Base-by-base conservation (phyloP, 768 basidiomycete species). In the Pulveroboletus sp. region DNA sequence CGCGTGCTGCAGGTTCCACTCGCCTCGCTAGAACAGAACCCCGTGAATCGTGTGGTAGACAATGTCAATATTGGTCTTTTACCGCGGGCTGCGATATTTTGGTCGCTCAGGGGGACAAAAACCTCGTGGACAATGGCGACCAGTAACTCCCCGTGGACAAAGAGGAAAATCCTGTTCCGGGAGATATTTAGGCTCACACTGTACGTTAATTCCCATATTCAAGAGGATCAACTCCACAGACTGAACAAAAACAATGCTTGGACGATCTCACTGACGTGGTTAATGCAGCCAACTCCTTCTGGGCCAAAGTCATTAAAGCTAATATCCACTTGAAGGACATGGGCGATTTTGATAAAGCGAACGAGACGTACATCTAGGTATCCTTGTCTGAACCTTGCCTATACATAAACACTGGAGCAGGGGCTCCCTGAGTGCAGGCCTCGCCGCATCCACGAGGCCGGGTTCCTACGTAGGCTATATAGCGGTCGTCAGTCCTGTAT, bases 291-390 rank as follows among this genome's bases (percentile, higher is more conserved):
- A 75, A 78, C 7, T 81, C 80, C 6, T 77, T 78, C 20, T 80
- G 79, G 80, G 78, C 83, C 52, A 80, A 80, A 54, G 79, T 78
- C 5, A 66, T 72, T 33, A 77, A 75, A 61, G 71, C 82, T 40
- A 84, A 84, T 50, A 75, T 84, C 6, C 84, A 80, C 62, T 65
- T 84, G 53, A 82, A 80, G 56, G 63, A 79, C 56, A 83, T 82
- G 80, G 71, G 75, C 42, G 70, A 81, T 52, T 84, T 80, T 45
- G 62, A 63, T 14, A 69, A 70, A 2, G 78, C 81, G 77, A 84
- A 84, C 53, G 76, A 78, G 53, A 67, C 75, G 14, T 84, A 83
- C 54, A 77, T 72, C 46, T 72, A 78, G 71, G 80, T 77, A 49
- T 38, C 63, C 50, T 40, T 32, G 20, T 36, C 46, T 5, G 11